Evolutionary conservation across 2,329 filamentous ascomycete genomes (phyloP).

Genomic region (Exophiala spinifera): DNA sequence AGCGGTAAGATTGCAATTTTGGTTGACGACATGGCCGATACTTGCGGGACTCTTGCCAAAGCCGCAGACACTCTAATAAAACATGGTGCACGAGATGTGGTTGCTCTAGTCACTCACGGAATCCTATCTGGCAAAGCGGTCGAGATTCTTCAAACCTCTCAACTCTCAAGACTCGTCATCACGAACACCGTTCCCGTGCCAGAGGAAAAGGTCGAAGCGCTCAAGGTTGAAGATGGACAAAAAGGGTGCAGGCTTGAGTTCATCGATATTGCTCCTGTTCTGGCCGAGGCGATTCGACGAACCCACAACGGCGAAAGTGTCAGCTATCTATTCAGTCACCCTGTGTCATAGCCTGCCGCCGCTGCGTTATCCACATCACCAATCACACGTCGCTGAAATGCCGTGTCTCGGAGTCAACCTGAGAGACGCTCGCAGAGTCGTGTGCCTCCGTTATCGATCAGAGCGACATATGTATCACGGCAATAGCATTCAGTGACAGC

Average conservation of each 20-base stretch:
- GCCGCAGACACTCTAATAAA: conserved; percentile 84
- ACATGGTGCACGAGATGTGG: conserved; percentile 81
- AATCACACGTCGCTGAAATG: background rate
- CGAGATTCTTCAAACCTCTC: conserved; percentile 75
- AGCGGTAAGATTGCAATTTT: conserved; percentile 88
- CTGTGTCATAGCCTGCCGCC: conserved; percentile 31
- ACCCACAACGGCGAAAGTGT: conserved; percentile 53
- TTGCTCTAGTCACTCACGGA: conserved; percentile 93
- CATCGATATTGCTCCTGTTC: conserved; percentile 84
- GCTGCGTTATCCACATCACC: background rate
- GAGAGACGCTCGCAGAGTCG: no score
- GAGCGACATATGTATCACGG: no score
- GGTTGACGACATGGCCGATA: conserved; percentile 97
- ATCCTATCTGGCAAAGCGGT: conserved; percentile 87
- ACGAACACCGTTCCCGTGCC: conserved; percentile 84
- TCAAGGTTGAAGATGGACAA: conserved; percentile 48
- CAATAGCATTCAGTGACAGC: no score
- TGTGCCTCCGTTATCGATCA: no score
- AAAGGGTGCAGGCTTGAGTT: conserved; percentile 78
- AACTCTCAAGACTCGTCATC: conserved; percentile 75
- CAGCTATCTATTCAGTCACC: conserved; percentile 51
- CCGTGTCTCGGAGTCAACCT: no score
- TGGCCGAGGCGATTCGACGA: conserved; percentile 49
- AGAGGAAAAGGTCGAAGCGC: conserved; percentile 44
- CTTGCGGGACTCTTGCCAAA: conserved; percentile 83